Percentiles rank a stretch among this genome's conserved stretches.
Conservation (phyloP, 106 monocot species). For the Dioscorea alata region DNA sequence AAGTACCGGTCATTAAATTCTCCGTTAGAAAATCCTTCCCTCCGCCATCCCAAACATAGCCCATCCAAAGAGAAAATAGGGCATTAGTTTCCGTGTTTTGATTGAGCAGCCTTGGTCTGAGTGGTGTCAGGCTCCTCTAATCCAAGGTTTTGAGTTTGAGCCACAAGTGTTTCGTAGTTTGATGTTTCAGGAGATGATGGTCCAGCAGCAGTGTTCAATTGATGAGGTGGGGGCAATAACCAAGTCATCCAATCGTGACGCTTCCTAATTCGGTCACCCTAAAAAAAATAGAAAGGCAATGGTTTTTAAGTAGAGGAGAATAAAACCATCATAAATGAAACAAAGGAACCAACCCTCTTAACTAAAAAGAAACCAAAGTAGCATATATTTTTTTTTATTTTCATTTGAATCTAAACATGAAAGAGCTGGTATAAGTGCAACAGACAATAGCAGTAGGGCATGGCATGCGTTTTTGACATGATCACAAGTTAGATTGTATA, state of each 20-base stretch:
- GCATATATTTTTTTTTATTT: not conserved
- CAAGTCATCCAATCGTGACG: slow-evolving; percentile 59
- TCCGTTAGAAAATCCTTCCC: slow-evolving; percentile 5
- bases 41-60: not conserved
- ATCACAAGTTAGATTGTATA: too few species aligned
- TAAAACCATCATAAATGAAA: not conserved
- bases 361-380: not conserved
- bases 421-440: not conserved
- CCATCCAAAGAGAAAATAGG: slow-evolving; percentile 11
- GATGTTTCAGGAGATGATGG: slow-evolving; percentile 11
- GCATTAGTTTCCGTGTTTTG: slow-evolving; percentile 25
- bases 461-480: too few species aligned
- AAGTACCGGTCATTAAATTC: not conserved
- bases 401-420: not conserved
- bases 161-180: slow-evolving; percentile 16
- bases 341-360: not conserved
- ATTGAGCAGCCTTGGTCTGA: not conserved
- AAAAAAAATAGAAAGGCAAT: not conserved
- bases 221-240: slow-evolving; percentile 18
- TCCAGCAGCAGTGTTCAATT: slow-evolving; percentile 5
- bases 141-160: slow-evolving; percentile 13
- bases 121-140: slow-evolving; percentile 10
- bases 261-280: slow-evolving; percentile 62
- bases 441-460: too few species aligned
- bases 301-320: not conserved